Conservation (phyloP, 2,329 filamentous ascomycete species). For the Chlorencoelia australis region DNA sequence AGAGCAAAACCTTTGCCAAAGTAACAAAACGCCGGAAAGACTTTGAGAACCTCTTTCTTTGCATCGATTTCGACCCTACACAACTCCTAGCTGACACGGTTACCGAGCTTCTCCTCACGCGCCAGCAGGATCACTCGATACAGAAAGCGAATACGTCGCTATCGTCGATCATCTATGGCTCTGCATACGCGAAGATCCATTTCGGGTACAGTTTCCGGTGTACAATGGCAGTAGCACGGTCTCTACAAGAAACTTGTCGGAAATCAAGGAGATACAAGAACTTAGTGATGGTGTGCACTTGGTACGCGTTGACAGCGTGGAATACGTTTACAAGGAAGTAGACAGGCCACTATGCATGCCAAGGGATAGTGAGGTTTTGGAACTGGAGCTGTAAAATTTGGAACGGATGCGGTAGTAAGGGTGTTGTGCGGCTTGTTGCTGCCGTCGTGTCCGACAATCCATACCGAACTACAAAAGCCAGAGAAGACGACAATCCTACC, state of each 20-base stretch:
- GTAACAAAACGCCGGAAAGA: slow-evolving; percentile 8
- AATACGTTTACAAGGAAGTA: slow-evolving; percentile 21
- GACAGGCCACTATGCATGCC: slow-evolving; percentile 16
- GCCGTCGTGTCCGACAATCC: slow-evolving; percentile 14
- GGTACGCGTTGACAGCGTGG: slow-evolving; percentile 5
- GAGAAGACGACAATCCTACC: neutral
- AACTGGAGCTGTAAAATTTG: slow-evolving; percentile 20
- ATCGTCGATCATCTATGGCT: slow-evolving; percentile 11
- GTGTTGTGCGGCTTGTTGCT: slow-evolving; percentile 16
- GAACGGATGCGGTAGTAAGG: slow-evolving; percentile 9
- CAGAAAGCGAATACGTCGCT: slow-evolving; percentile 11
- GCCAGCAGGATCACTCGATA: slow-evolving; percentile 6
- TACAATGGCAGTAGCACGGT: slow-evolving; percentile 8
- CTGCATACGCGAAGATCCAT: slow-evolving; percentile 12
- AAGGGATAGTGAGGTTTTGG: slow-evolving; percentile 16
- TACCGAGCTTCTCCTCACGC: slow-evolving; percentile 10
- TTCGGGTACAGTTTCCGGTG: slow-evolving; percentile 9
- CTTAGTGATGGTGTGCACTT: slow-evolving; percentile 11
- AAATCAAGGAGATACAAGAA: slow-evolving; percentile 13
- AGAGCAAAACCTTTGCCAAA: slow-evolving; percentile 9
- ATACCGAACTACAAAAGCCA: slow-evolving; percentile 9
- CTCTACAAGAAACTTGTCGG: slow-evolving; percentile 11
- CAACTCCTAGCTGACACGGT: slow-evolving; percentile 13
- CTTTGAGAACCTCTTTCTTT: slow-evolving; percentile 13
- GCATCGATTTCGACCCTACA: slow-evolving; percentile 12